Evolutionary conservation across 2,329 filamentous ascomycete genomes (phyloP).

Genomic region (Claviceps digitariae): DNA sequence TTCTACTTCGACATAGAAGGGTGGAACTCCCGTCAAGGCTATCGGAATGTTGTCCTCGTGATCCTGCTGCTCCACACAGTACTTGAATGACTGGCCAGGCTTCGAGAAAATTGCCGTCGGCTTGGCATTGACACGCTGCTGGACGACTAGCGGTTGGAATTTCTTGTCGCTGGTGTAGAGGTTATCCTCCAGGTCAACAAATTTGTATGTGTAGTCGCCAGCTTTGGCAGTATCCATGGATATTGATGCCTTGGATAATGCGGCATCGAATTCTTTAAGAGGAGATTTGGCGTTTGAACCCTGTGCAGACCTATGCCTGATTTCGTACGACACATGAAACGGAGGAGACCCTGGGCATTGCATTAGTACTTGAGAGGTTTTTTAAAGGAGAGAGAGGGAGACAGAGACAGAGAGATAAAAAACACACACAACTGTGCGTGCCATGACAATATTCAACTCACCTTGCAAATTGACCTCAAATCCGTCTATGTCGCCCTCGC

Average conservation of each 20-base stretch:
- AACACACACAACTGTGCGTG: neutral
- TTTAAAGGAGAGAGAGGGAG: no score
- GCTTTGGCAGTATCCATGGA: slow-evolving; percentile 75
- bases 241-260: slow-evolving; percentile 62
- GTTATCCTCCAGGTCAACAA: slow-evolving; percentile 68
- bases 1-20: slow-evolving; percentile 82
- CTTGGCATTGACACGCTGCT: slow-evolving; percentile 73
- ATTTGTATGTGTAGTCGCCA: slow-evolving; percentile 75
- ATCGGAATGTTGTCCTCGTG: slow-evolving; percentile 83
- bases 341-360: slow-evolving; percentile 55
- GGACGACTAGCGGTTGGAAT: slow-evolving; percentile 53
- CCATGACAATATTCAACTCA: slow-evolving; percentile 22
- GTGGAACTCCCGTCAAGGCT: slow-evolving; percentile 65
- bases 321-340: slow-evolving; percentile 70
- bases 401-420: no score
- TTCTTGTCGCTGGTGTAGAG: slow-evolving; percentile 67
- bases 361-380: slow-evolving; percentile 19
- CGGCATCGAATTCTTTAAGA: slow-evolving; percentile 62
- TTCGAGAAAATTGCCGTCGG: slow-evolving; percentile 72
- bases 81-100: slow-evolving; percentile 88
- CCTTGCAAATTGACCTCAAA: slow-evolving; percentile 72
- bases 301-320: slow-evolving; percentile 56
- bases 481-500: slow-evolving; percentile 85
- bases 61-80: slow-evolving; percentile 73
- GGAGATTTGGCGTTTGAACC: slow-evolving; percentile 52